phyloP scores from a whole-genome alignment of 352 stramenopile genomes.

The Thraustotheca clavata region DNA sequence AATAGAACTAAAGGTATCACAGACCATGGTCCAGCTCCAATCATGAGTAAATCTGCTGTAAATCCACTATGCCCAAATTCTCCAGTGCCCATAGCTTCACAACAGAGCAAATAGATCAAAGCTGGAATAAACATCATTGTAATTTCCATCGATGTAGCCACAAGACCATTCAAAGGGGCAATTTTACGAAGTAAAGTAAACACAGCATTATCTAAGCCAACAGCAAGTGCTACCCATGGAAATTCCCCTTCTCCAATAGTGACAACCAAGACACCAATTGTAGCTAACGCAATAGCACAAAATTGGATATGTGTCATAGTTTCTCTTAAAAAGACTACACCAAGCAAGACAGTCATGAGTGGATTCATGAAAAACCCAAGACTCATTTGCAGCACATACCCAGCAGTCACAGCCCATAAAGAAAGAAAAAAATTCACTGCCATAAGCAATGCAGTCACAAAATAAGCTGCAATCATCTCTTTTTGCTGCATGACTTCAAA shows the following conservation, averaged over 20 bases:
- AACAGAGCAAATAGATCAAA: background rate
- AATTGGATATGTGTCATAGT: background rate
- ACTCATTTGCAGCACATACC: conserved; percentile 6
- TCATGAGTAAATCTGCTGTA: background rate
- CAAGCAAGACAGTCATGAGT: conserved; percentile 6
- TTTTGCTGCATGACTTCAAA: background rate
- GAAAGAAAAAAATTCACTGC: conserved; percentile 11
- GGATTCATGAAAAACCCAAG: conserved; percentile 13
- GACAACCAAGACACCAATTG: conserved; percentile 3
- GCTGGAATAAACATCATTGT: background rate
- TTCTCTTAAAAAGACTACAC: conserved; percentile 4
- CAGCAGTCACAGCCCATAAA: conserved; percentile 4
- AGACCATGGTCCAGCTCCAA: background rate
- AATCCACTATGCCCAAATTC: background rate
- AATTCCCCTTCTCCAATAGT: conserved; percentile 1
- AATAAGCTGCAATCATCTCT: background rate
- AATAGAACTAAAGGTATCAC: conserved; percentile 11
- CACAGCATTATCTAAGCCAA: background rate
- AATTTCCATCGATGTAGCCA: background rate
- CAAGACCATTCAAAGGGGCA: background rate
- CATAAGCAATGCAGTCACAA: background rate
- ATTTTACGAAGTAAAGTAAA: background rate
- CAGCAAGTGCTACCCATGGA: background rate
- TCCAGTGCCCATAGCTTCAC: background rate
- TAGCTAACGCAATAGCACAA: background rate